These are phyloP conservation scores for Penicillium sp. DNA, from an alignment of 2,329 filamentous ascomycete genomes.

Conservation along the genomic window DNA sequence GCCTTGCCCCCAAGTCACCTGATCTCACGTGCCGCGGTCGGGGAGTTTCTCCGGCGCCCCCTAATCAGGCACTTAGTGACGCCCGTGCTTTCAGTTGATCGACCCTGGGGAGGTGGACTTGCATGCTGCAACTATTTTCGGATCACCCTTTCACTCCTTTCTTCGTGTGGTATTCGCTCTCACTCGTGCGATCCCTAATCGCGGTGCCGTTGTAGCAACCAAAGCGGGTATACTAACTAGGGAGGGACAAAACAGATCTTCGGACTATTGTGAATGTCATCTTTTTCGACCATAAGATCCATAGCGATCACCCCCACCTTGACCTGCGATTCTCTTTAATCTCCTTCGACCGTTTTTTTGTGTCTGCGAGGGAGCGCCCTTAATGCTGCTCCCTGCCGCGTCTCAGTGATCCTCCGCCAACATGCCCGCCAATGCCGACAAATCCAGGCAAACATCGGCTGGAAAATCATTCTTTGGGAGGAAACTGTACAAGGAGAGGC, in stretches of 20 bases:
- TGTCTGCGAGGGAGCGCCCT: constrained; percentile 20
- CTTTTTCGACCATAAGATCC: constrained; percentile 10
- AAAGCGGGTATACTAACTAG: constrained; percentile 24
- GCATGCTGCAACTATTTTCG: constrained; percentile 21
- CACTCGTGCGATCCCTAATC: neutral
- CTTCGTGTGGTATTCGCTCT: constrained; percentile 15
- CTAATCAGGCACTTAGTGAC: constrained; percentile 20
- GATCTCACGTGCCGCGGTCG: constrained; percentile 18
- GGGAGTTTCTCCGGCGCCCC: constrained; percentile 22
- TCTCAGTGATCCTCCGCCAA: constrained; percentile 35
- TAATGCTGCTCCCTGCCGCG: constrained; percentile 36
- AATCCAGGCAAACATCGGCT: constrained; percentile 77
- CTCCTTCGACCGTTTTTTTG: constrained; percentile 2
- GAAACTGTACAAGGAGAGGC: constrained; percentile 71
- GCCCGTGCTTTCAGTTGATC: constrained; percentile 25
- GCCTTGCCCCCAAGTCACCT: constrained; percentile 2
- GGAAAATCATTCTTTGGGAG: constrained; percentile 85
- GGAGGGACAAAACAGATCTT: constrained; percentile 22
- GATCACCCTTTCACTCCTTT: constrained; percentile 16
- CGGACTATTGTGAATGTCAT: constrained; percentile 21
- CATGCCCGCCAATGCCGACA: constrained; percentile 61
- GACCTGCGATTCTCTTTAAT: constrained; percentile 3
- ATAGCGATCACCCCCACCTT: constrained; percentile 16
- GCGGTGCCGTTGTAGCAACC: constrained; percentile 12
- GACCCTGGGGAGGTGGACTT: constrained; percentile 23